Base-by-base conservation (phyloP, 768 basidiomycete species). In the Boletus subparvulus region DNA sequence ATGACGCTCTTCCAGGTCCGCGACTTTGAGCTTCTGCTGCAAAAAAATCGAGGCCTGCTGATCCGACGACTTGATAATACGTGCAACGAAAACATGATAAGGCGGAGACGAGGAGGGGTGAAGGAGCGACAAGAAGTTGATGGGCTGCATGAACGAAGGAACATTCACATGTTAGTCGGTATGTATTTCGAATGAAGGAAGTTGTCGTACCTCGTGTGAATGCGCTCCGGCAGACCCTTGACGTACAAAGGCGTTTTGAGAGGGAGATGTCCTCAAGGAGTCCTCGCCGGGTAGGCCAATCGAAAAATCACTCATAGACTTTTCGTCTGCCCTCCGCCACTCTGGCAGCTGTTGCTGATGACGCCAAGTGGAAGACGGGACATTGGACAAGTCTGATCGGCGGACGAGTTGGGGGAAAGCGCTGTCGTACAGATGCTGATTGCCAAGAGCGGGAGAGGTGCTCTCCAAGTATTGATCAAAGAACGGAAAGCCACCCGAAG, bases 41-140 rank as follows among this genome's bases (percentile, higher is more conserved):
- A 94, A 77, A 65, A 94, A 94, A 51, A 93, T 93, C 14, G 90
- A 92, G 13, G 92, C 92, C 65, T 94, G 92, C 67, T 94, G 92
- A 65, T 94, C 92, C 6, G 91, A 92, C 2, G 86, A 88, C 74
- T 90, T 92, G 78, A 92, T 90, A 62, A 94, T 93, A 26, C 92
- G 86, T 17, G 84, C 77, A 13, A 93, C 90, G 63, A 94, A 92
- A 52, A 89, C 76, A 51, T 83, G 82, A 65, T 94, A 94, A 2
- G 90, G 90, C 14, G 92, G 92, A 30, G 87, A 85, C 1, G 91
- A 90, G 0, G 90, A 90, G 1, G 92, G 92, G 64, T 92, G 90
- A 48, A 94, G 79, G 49, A 93, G 77, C 14, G 89, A 89, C 51
- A 93, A 79, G 70, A 93, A 94, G 72, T 94, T 94, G 77, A 94